Evolutionary conservation across 1,139 yeast genomes (phyloP).

Genomic region (Sporopachydermia cereana): DNA sequence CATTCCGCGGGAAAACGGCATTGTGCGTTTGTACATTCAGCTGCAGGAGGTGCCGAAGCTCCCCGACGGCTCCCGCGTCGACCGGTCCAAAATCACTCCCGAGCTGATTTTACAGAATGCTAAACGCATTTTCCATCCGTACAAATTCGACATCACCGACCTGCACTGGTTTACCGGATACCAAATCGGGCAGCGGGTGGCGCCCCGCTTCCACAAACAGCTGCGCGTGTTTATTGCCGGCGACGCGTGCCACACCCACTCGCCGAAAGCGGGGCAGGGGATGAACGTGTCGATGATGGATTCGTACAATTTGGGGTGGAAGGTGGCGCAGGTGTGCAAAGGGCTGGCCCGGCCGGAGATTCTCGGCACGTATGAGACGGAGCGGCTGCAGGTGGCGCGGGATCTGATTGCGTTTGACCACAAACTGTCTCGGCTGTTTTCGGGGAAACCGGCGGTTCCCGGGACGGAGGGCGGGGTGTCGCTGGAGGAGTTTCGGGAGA

Average conservation of each 20-base stretch:
- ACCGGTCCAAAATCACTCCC: conserved; percentile 22
- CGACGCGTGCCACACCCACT: conserved; percentile 31
- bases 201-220: conserved; percentile 19
- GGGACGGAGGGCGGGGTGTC: conserved; percentile 21
- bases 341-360: conserved; percentile 20
- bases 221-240: conserved; percentile 27
- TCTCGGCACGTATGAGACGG: conserved; percentile 24
- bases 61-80: conserved; percentile 19
- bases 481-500: conserved; percentile 22
- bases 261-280: conserved; percentile 32
- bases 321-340: conserved; percentile 25
- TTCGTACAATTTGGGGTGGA: conserved; percentile 29
- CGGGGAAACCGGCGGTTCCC: conserved; percentile 20
- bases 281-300: conserved; percentile 29
- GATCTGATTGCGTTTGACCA: conserved; percentile 27
- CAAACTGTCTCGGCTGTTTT: conserved; percentile 24
- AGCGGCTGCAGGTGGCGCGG: conserved; percentile 24
- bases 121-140: conserved; percentile 23
- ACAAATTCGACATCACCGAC: conserved; percentile 22
- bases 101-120: conserved; percentile 24
- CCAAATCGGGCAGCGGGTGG: conserved; percentile 28
- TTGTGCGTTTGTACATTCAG: conserved; percentile 25
- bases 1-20: conserved; percentile 27
- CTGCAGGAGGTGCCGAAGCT: conserved; percentile 21
- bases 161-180: conserved; percentile 29